Conservation (phyloP, 805 yeast species). For the Metschnikowia cerradonensis region DNA sequence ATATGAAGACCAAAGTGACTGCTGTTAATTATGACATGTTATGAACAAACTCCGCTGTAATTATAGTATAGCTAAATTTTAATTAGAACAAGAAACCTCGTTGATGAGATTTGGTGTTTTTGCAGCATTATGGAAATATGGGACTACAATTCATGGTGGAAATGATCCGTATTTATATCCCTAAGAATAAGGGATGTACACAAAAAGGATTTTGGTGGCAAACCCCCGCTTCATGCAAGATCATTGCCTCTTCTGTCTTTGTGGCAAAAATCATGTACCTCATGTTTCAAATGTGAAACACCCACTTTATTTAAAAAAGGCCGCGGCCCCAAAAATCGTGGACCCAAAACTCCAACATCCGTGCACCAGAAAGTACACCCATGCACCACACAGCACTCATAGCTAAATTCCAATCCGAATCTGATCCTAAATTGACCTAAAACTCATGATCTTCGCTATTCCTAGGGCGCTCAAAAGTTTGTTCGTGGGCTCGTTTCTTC, state of each 20-base stretch:
- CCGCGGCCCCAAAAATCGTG: not conserved
- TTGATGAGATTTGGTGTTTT: not conserved
- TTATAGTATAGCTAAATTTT: too few relatives aligned
- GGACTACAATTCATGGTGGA: not conserved
- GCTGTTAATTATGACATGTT: too few relatives aligned
- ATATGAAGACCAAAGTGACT: too few relatives aligned
- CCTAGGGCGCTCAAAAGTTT: constrained; percentile 12
- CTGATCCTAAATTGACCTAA: not conserved
- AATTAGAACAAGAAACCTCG: too few relatives aligned
- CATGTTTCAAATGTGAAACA: constrained; percentile 2
- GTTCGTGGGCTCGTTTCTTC: constrained; percentile 24
- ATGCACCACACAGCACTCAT: not conserved
- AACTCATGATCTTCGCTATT: constrained; percentile 9
- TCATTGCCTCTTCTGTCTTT: not conserved
- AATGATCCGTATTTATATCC: not conserved
- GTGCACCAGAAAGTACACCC: not conserved
- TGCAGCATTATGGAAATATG: not conserved
- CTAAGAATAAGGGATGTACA: not conserved
- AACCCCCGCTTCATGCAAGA: not conserved
- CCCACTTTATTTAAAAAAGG: not conserved
- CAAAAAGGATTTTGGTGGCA: not conserved
- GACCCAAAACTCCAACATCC: not conserved
- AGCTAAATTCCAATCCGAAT: not conserved
- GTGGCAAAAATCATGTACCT: not conserved
- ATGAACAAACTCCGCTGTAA: too few relatives aligned